phyloP scores from a whole-genome alignment of 306 rosid genomes.

The Spatholobus suberectus region DNA sequence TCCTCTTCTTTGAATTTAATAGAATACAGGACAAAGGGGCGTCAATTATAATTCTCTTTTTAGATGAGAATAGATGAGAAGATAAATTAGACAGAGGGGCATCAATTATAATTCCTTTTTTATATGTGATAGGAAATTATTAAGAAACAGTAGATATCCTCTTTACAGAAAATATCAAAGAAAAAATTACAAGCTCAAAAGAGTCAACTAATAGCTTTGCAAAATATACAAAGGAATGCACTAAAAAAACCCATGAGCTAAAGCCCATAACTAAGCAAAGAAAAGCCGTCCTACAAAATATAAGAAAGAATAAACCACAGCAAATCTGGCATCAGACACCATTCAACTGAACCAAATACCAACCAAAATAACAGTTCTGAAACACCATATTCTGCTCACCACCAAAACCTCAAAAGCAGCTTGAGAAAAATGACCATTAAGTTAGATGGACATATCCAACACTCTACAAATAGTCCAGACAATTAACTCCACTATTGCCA shows the following conservation, averaged over 20 bases:
- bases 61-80: neutral
- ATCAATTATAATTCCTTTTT: neutral
- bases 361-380: neutral
- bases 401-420: slow-evolving; percentile 6
- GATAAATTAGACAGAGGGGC: neutral
- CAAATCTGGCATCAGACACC: slow-evolving; percentile 19
- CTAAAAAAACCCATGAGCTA: neutral
- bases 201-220: slow-evolving; percentile 21
- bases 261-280: slow-evolving; percentile 22
- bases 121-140: neutral
- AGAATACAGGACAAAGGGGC: slow-evolving; percentile 6
- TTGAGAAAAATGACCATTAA: neutral
- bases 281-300: slow-evolving; percentile 4
- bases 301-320: neutral
- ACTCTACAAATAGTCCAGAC: neutral
- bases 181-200: slow-evolving; percentile 15
- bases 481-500: neutral
- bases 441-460: neutral
- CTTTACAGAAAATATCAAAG: neutral
- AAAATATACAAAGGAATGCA: slow-evolving; percentile 15
- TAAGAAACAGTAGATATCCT: neutral
- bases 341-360: slow-evolving; percentile 9
- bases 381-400: neutral
- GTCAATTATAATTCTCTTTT: neutral
- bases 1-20: slow-evolving; percentile 8